Conservation (phyloP, 1,284 basidiomycete species). For the Moniliophthora roreri region DNA sequence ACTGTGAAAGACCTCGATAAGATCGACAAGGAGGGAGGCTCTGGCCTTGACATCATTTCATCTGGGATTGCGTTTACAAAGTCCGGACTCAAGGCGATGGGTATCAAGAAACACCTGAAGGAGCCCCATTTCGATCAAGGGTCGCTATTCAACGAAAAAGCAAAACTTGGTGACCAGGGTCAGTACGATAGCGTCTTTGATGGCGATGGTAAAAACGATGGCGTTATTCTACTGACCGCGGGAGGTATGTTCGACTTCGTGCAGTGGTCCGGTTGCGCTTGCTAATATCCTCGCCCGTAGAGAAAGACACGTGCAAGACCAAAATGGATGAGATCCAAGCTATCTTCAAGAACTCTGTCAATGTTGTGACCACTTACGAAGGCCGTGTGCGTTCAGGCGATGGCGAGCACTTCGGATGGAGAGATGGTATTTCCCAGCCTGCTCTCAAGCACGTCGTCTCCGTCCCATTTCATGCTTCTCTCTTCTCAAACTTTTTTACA, state of each 20-base stretch:
- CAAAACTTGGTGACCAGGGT: conserved; percentile 17
- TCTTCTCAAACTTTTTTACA: conserved; percentile 5
- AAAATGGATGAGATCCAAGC: conserved; percentile 6
- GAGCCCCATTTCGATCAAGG: conserved; percentile 17
- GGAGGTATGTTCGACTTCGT: conserved; percentile 7
- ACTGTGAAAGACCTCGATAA: background rate
- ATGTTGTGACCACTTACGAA: background rate
- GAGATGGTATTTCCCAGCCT: conserved; percentile 28
- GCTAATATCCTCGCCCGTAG: background rate
- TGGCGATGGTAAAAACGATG: conserved; percentile 15
- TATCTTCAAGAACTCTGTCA: background rate
- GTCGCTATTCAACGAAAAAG: conserved; percentile 16
- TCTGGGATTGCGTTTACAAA: conserved; percentile 20
- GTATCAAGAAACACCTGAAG: conserved; percentile 10
- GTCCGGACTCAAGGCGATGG: conserved; percentile 15
- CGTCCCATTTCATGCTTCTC: background rate
- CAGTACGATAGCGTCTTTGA: conserved; percentile 19
- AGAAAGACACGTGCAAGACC: conserved; percentile 2
- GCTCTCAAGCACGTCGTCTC: conserved; percentile 17
- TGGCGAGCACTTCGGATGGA: conserved; percentile 25
- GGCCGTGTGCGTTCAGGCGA: conserved; percentile 10
- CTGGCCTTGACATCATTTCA: conserved; percentile 3
- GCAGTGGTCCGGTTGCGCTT: too few species aligned
- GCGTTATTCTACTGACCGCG: conserved; percentile 19
- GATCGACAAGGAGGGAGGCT: background rate